Evolutionary conservation across 2,329 filamentous ascomycete species (phyloP), one percentile per base, ranked within the genome.

Genomic region (Hymenoscyphus repandus): DNA sequence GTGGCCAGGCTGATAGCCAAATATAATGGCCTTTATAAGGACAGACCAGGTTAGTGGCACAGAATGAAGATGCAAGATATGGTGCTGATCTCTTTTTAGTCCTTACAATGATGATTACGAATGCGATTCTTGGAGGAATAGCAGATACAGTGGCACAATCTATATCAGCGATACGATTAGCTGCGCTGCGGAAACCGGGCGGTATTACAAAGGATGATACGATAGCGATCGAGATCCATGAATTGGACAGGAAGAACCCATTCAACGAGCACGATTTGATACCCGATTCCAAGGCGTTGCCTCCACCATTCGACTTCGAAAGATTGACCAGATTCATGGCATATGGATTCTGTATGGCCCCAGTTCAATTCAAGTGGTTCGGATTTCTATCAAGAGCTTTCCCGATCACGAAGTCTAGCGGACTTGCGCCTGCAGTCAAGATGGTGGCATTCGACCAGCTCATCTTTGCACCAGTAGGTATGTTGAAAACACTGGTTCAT

Each of bases 21-120:
- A 67, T 99, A 95, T 77, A 96, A 96, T 72, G 79, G 83, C 60
- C 96, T 95, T 74, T 99, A 97, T 79, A 85, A 89, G 60, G 85
- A 90, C 66, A 87, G 88, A 66, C 93, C 92, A 65, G 76, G 88
- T 91, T 77, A 59, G 78, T 67, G 46, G 44, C n/a, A 27, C 13
- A 17, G 13, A 17, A 20, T 38, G 18, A 37, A 9, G 20, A 18
- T n/a, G 45, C 2, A 2, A 5, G 13, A 15, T 17, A 36, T 12
- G 38, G 41, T 50, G 43, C 56, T 57, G 50, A 58, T 48, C 30
- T 22, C 34, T 31, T 30, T 5, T 20, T 66, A 88, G 88, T 99
- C 38, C 81, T 99, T 64, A 99, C 93, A 56, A 99, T 95, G 71
- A 99, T 99, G 92, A 89, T 96, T 66, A 96, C 92, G 68, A 99